Base-by-base conservation (phyloP, 768 basidiomycete species). In the Tricholoma sp. region DNA sequence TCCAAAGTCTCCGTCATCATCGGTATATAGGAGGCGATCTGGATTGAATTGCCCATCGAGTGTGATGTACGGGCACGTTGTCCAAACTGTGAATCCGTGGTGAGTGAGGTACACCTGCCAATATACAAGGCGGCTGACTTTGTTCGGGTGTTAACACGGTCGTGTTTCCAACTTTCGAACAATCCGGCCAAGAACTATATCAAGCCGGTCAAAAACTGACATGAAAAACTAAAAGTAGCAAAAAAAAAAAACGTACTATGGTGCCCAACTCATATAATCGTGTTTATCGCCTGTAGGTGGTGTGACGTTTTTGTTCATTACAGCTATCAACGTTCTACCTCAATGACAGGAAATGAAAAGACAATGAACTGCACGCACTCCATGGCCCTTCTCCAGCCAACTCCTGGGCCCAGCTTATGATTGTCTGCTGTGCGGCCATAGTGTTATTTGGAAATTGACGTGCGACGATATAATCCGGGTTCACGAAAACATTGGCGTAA, bases 231-330 rank as follows among this genome's bases (percentile, higher is more conserved):
- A 27, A 5, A 5, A 27, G 24, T 5, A 27, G 24, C 5, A 27
- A 27, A 27, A 27, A 27, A 27, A 3, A 5, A 27, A n/a, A n/a
- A n/a, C n/a, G 47, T 67, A 85, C 85, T 86, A 88, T 39, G 86
- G 85, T 12, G 84, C 81, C 81, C 83, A 86, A 65, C 84, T 85
- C 79, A 86, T 75, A 64, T 84, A 88, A 64, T 86, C 84, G 59
- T 84, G 81, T 32, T 74, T 74, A 63, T 83, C 72, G 1, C 81
- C 81, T 18, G 78, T 77, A 2, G 82, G 82, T 1, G 83, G 75
- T 4, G 69, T 65, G 29, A 78, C 72, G 16, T 73, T 63, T 63
- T 82, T 83, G 61, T 69, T 70, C 49, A 72, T 79, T 16, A 84
- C 84, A 53, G 72, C 83, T 83, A 57, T 24, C 35, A 8, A 5